Evolutionary conservation across 225 moss, liverwort and hornwort species (phyloP).

Genomic region (Pseudisothecium myosuroides): DNA sequence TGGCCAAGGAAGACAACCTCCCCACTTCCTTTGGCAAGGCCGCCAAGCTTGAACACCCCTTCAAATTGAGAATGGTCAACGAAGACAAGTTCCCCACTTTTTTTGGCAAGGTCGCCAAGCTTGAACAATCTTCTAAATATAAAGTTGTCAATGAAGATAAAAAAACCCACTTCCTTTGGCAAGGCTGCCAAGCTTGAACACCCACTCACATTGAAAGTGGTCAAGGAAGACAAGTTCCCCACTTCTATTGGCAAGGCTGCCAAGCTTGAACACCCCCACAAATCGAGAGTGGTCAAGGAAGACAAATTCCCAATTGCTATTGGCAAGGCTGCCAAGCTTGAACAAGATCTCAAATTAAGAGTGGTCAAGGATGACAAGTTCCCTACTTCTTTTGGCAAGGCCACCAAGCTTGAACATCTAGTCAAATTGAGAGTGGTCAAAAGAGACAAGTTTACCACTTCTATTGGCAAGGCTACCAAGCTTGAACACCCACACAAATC

Average conservation of each 20-base stretch:
- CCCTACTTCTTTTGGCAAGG: too few relatives aligned
- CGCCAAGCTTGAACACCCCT: rapidly evolving
- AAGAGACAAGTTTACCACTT: not conserved
- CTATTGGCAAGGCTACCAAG: too few relatives aligned
- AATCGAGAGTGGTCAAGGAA: not conserved
- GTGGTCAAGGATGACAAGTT: too few relatives aligned
- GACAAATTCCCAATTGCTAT: not conserved
- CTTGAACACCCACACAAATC: rapidly evolving
- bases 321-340: not conserved
- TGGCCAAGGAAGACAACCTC: not conserved
- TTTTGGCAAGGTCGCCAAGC: not conserved
- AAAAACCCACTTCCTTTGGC: not conserved
- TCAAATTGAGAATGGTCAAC: not conserved
- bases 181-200: too few relatives aligned
- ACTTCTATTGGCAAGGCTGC: not conserved
- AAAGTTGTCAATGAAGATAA: not conserved
- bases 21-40: not conserved
- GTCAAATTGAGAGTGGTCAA: not conserved
- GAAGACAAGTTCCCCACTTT: not conserved
- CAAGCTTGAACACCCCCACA: not conserved
- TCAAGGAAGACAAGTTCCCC: too few relatives aligned
- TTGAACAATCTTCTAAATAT: rapidly evolving
- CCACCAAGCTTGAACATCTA: too few relatives aligned
- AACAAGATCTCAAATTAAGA: rapidly evolving
- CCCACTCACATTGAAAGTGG: too few relatives aligned